Evolutionary conservation across 306 rosid genomes (phyloP).

Genomic region (Castanea sativa): DNA sequence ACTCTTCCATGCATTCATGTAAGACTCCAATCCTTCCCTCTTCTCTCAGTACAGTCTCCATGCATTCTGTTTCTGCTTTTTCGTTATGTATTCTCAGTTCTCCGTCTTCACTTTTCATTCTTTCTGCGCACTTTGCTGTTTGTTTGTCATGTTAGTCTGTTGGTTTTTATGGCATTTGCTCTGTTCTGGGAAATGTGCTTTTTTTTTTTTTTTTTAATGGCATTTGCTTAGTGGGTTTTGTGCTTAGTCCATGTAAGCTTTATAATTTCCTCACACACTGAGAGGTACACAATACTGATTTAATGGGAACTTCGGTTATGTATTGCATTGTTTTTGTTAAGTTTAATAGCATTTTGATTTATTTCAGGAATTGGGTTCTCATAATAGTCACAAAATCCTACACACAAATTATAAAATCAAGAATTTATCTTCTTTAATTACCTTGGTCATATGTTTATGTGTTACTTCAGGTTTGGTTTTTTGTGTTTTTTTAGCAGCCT

Average conservation of each 20-base stretch:
- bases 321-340: background rate
- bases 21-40: background rate
- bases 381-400: background rate
- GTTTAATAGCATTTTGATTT: background rate
- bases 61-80: background rate
- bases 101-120: background rate
- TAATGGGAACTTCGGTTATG: background rate
- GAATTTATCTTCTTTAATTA: background rate
- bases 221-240: background rate
- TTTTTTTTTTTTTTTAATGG: background rate
- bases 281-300: background rate
- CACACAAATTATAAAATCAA: background rate
- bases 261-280: background rate
- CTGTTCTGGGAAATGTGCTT: background rate
- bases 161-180: background rate
- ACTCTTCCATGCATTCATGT: constrained; percentile 25
- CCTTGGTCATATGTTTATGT: background rate
- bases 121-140: background rate
- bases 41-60: background rate
- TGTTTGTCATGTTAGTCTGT: background rate
- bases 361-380: background rate
- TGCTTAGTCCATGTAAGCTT: background rate
- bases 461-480: too few relatives aligned
- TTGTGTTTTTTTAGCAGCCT: background rate
- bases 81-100: background rate